These are phyloP conservation scores for Trichoderma afroharzianum DNA, from an alignment of 2,329 filamentous ascomycete species.

Conservation along the genomic window DNA sequence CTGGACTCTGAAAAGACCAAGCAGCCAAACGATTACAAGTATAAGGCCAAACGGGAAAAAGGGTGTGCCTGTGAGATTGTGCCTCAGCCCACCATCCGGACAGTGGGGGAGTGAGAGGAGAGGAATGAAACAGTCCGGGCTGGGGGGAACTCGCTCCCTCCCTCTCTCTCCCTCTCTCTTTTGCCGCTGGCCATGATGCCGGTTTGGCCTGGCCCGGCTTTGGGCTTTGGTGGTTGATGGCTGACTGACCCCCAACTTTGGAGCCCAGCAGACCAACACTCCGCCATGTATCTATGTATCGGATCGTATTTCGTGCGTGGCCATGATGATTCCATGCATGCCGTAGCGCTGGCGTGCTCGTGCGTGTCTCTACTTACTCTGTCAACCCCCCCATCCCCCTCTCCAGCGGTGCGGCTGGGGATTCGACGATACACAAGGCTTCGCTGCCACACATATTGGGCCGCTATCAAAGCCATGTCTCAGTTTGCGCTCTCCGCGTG, in stretches of 20 bases:
- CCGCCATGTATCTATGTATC: background rate
- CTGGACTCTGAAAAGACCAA: background rate
- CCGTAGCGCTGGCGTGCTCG: conserved; percentile 3
- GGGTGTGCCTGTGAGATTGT: background rate
- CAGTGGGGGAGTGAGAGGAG: background rate
- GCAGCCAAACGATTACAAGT: background rate
- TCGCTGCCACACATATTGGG: background rate
- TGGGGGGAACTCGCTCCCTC: too few species aligned
- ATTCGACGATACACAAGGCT: conserved; percentile 6
- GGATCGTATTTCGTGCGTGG: background rate
- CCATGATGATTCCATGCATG: conserved; percentile 13
- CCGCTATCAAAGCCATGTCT: conserved; percentile 8
- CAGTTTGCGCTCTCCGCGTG: background rate
- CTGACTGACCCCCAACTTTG: background rate
- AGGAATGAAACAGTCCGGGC: background rate
- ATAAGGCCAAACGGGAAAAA: background rate
- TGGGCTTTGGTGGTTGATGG: conserved; percentile 3
- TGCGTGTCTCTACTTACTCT: background rate
- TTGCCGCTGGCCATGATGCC: conserved; percentile 5
- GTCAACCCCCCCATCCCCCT: background rate
- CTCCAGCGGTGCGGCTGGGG: conserved; percentile 2
- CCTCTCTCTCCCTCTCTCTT: background rate
- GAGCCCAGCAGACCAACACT: conserved; percentile 11
- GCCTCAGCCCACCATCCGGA: background rate
- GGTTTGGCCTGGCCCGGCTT: background rate